Evolutionary conservation across 1,139 yeast species (phyloP).

Genomic region (Hansenula sp.): DNA sequence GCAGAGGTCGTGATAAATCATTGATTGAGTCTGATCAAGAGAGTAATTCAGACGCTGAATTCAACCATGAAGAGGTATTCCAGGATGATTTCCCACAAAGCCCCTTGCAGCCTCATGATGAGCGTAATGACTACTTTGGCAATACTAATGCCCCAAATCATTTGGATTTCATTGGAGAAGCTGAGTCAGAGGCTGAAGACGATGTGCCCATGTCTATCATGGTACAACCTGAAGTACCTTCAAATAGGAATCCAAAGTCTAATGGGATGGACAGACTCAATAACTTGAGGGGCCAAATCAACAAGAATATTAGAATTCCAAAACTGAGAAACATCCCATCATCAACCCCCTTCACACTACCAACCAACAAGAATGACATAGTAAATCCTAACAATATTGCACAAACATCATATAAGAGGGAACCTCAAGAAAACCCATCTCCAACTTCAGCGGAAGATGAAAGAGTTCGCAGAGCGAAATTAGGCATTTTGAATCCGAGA

Average conservation of each 20-base stretch:
- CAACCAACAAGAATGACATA: background rate
- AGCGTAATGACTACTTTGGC: background rate
- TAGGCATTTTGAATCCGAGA: conserved; percentile 44
- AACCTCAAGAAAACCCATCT: background rate
- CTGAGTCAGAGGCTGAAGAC: conserved; percentile 12
- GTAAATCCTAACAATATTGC: background rate
- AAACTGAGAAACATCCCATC: background rate
- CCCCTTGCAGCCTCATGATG: no score
- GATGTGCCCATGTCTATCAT: conserved; percentile 25
- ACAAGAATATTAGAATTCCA: background rate
- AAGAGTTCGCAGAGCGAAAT: conserved; percentile 19
- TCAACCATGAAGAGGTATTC: conserved; percentile 2
- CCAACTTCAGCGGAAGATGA: conserved; percentile 14
- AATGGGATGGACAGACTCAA: background rate
- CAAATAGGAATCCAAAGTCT: background rate
- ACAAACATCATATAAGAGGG: conserved; percentile 5
- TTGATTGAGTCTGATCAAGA: conserved; percentile 20
- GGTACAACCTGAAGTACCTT: conserved; percentile 17
- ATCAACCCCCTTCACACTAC: background rate
- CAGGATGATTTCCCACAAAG: conserved; percentile 7
- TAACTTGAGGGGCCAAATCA: background rate
- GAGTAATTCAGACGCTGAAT: conserved; percentile 7
- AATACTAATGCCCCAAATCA: conserved; percentile 5
- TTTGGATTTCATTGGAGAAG: conserved; percentile 4
- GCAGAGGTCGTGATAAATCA: conserved; percentile 12